Evolutionary conservation across 2,329 filamentous ascomycete species (phyloP).

Genomic region (Xylariaceae sp.): DNA sequence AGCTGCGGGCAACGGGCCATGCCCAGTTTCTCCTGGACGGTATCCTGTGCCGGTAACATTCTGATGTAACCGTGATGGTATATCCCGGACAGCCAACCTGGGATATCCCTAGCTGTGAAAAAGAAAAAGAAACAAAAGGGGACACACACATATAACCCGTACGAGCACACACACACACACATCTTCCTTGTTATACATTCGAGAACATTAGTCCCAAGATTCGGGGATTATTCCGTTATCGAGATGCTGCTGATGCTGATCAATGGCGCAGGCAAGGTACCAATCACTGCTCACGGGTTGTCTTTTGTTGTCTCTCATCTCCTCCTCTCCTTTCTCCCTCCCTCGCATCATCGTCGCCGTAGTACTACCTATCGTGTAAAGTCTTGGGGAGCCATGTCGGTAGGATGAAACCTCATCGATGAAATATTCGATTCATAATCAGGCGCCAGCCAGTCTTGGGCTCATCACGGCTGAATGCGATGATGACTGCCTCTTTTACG

Average conservation of each 20-base stretch:
- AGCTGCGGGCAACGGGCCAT: too few relatives aligned
- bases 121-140: too few relatives aligned
- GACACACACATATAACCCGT: too few relatives aligned
- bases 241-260: neutral
- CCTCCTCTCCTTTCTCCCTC: neutral
- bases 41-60: neutral
- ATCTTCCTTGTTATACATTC: neutral
- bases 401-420: neutral
- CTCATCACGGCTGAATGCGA: neutral
- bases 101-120: too few relatives aligned
- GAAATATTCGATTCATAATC: neutral
- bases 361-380: neutral
- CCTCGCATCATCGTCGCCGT: neutral
- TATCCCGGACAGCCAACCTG: too few relatives aligned
- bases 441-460: neutral
- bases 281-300: neutral
- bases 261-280: neutral
- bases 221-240: conserved; percentile 10
- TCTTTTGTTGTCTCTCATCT: neutral
- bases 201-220: neutral
- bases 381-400: too few relatives aligned
- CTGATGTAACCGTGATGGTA: too few relatives aligned
- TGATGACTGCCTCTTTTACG: neutral
- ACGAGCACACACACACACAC: too few relatives aligned
- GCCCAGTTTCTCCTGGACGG: neutral